Percentiles rank a stretch among this genome's conserved stretches.
Evolutionary conservation across 371 early-diverging fungal genomes (phyloP).

Genomic region (Conidiobolus coronatus): DNA sequence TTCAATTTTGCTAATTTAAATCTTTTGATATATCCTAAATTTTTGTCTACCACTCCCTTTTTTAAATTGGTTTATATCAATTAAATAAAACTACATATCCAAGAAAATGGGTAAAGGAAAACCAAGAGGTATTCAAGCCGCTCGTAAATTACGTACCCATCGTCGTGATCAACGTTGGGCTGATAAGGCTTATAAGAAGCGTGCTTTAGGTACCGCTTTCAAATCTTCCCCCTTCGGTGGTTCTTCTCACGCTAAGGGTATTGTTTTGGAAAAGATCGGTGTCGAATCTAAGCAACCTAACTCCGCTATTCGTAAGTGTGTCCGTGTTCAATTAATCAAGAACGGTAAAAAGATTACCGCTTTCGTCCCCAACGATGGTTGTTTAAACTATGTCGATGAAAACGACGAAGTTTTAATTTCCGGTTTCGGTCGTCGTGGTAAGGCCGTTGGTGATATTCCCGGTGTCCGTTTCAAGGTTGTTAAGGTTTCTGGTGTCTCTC

Average conservation of each 20-base stretch:
- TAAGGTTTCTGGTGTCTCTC: slow-evolving; percentile 99
- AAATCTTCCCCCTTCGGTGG: slow-evolving; percentile 96
- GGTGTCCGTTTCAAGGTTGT: slow-evolving; percentile 99
- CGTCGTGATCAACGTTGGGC: slow-evolving; percentile 98
- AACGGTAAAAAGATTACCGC: slow-evolving; percentile 99
- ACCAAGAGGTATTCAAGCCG: slow-evolving; percentile 96
- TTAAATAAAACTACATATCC: too few species aligned
- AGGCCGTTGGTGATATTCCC: slow-evolving; percentile 98
- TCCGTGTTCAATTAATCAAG: slow-evolving; percentile 99
- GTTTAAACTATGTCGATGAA: slow-evolving; percentile 92
- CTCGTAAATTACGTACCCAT: slow-evolving; percentile 92
- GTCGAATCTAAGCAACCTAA: slow-evolving; percentile 99
- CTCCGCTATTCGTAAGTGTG: slow-evolving; percentile 99
- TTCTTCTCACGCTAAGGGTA: slow-evolving; percentile 99
- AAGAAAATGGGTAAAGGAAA: slow-evolving; percentile 47
- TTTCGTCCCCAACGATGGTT: slow-evolving; percentile 99
- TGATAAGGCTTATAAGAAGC: slow-evolving; percentile 96
- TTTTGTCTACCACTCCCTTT: too few species aligned
- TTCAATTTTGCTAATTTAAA: too few species aligned
- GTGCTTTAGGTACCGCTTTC: slow-evolving; percentile 94
- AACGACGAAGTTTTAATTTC: slow-evolving; percentile 92
- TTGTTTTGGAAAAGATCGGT: slow-evolving; percentile 99
- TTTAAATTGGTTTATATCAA: too few species aligned
- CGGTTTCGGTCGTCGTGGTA: slow-evolving; percentile 84
- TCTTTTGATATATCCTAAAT: too few species aligned